phyloP scores from a whole-genome alignment of 495 filamentous ascomycete genomes.

The Lasiosphaeris hirsuta region DNA sequence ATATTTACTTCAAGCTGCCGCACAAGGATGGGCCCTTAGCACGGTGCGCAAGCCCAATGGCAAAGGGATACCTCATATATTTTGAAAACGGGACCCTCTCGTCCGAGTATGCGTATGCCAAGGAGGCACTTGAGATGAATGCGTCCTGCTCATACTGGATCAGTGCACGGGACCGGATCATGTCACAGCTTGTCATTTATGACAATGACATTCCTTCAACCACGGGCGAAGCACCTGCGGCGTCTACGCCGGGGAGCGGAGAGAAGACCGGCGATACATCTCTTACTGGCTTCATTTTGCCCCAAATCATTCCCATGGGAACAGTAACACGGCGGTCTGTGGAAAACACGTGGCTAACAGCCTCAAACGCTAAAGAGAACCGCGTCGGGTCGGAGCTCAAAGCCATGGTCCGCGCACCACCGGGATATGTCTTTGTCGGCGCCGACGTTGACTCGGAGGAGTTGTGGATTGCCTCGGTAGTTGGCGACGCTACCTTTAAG shows the following conservation, averaged over 20 bases:
- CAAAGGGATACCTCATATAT: conserved; percentile 84
- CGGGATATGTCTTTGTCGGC: conserved; percentile 89
- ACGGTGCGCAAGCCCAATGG: conserved; percentile 78
- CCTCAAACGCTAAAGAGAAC: conserved; percentile 92
- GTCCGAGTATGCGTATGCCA: conserved; percentile 84
- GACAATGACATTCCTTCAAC: conserved; percentile 51
- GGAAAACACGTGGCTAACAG: conserved; percentile 97
- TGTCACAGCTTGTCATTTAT: conserved; percentile 90
- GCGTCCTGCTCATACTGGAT: conserved; percentile 99
- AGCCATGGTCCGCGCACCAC: conserved; percentile 90
- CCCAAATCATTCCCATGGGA: conserved; percentile 98
- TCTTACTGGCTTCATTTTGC: conserved; percentile 75
- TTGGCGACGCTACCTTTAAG: conserved; percentile 91
- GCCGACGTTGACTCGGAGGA: conserved; percentile 99
- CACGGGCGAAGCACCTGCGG: background rate
- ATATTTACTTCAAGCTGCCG: conserved; percentile 86
- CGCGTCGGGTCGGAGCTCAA: conserved; percentile 96
- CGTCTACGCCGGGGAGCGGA: no score
- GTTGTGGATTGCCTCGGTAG: conserved; percentile 94
- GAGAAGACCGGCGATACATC: conserved; percentile 11
- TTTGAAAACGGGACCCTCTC: conserved; percentile 86
- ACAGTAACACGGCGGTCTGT: conserved; percentile 96
- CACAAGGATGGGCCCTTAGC: conserved; percentile 91
- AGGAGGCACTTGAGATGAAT: conserved; percentile 96
- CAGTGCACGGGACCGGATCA: conserved; percentile 86